Percentiles rank a stretch among this genome's conserved stretches.
Evolutionary conservation across 116 monocot genomes (phyloP).

Genomic region (Zostera marina): DNA sequence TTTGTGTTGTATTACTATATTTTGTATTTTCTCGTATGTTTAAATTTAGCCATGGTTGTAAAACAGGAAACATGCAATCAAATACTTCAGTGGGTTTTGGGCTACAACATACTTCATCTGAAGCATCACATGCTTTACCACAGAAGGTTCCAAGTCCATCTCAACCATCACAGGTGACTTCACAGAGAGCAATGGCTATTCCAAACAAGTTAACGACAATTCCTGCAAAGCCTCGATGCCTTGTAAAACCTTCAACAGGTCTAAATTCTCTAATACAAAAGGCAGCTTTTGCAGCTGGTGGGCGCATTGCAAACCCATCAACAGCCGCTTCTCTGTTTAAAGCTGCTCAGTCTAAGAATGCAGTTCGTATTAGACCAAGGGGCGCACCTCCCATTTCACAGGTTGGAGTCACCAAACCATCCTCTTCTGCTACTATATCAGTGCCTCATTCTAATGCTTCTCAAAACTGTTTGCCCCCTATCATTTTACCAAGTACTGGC

Average conservation of each 20-base stretch:
- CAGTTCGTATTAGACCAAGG: conserved; percentile 43
- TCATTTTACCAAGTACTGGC: too few relatives aligned
- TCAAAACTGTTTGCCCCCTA: too few relatives aligned
- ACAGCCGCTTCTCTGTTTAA: conserved; percentile 39
- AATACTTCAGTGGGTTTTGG: conserved; percentile 6
- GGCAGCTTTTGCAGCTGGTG: conserved; percentile 70
- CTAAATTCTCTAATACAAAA: conserved; percentile 38
- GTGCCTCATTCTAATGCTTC: too few relatives aligned
- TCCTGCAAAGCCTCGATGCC: conserved; percentile 7
- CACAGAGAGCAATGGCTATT: conserved; percentile 9
- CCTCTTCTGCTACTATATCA: neutral
- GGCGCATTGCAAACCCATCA: conserved; percentile 41
- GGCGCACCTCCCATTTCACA: conserved; percentile 14
- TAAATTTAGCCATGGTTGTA: neutral
- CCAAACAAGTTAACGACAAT: neutral
- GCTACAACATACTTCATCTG: conserved; percentile 9
- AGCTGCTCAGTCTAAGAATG: conserved; percentile 62
- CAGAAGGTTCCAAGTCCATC: conserved; percentile 11
- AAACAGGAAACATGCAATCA: conserved; percentile 24
- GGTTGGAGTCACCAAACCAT: conserved; percentile 10
- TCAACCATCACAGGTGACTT: conserved; percentile 9
- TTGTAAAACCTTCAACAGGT: conserved; percentile 13
- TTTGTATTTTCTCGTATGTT: neutral
- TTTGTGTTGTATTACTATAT: too few relatives aligned
- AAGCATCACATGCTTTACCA: conserved; percentile 12